Evolutionary conservation across 371 early-diverging fungal genomes (phyloP).

Genomic region (Vairimorpha apis): DNA sequence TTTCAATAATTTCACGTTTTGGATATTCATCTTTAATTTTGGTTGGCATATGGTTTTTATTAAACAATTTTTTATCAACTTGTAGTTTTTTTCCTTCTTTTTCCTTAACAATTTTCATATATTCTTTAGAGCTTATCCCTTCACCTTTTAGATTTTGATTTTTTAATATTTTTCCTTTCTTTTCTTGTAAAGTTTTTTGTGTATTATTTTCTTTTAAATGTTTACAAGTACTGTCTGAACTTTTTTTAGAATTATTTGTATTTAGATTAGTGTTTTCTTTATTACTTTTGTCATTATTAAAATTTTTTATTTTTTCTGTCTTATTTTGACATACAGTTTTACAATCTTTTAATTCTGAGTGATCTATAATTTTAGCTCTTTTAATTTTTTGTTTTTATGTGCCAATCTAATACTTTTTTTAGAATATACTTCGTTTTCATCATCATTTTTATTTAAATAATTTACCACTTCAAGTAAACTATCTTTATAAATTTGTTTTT

Average conservation of each 20-base stretch:
- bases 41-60: not conserved
- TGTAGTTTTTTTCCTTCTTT: not conserved
- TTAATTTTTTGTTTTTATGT: not conserved
- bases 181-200: not conserved
- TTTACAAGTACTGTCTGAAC: not conserved
- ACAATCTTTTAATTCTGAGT: not conserved
- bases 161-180: slow-evolving; percentile 10
- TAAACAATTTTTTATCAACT: not conserved
- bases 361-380: not conserved
- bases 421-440: slow-evolving; percentile 15
- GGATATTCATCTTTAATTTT: not conserved
- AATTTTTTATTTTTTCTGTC: not conserved
- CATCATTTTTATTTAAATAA: slow-evolving; percentile 10
- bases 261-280: not conserved
- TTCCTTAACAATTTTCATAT: slow-evolving; percentile 6
- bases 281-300: not conserved
- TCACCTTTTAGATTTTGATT: not conserved
- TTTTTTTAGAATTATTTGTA: not conserved
- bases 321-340: not conserved
- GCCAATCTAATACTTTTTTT: slow-evolving; percentile 18
- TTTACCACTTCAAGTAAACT: slow-evolving; percentile 13
- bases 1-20: not conserved
- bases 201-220: not conserved
- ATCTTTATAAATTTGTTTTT: slow-evolving; percentile 6
- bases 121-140: slow-evolving; percentile 17